Evolutionary conservation across 1,139 yeast genomes (phyloP).

Genomic region (Yamadazyma songkhlaensis): DNA sequence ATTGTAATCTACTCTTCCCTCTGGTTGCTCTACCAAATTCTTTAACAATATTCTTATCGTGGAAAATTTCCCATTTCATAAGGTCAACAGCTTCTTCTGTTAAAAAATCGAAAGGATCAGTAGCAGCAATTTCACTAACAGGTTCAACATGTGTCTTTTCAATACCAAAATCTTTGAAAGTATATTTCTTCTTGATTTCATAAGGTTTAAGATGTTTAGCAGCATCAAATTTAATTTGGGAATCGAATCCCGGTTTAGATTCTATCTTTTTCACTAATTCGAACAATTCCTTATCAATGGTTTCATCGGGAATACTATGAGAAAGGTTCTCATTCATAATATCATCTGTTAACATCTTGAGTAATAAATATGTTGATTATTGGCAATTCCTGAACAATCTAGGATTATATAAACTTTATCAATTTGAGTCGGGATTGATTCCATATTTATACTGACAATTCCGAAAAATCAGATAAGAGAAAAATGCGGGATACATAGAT

Average conservation of each 20-base stretch:
- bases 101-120: slow-evolving; percentile 28
- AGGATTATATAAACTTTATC: too few species aligned
- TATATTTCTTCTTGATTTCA: slow-evolving; percentile 7
- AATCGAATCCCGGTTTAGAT: slow-evolving; percentile 22
- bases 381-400: too few species aligned
- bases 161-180: slow-evolving; percentile 22
- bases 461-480: too few species aligned
- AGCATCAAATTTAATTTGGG: slow-evolving; percentile 24
- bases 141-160: slow-evolving; percentile 25
- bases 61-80: slow-evolving; percentile 28
- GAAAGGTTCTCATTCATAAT: slow-evolving; percentile 17
- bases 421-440: too few species aligned
- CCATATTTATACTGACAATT: too few species aligned
- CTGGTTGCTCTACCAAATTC: slow-evolving; percentile 23
- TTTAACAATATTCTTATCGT: slow-evolving; percentile 23
- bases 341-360: slow-evolving; percentile 11
- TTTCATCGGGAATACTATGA: slow-evolving; percentile 21
- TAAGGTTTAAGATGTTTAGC: slow-evolving; percentile 21
- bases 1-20: slow-evolving; percentile 20
- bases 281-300: slow-evolving; percentile 23
- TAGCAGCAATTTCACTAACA: slow-evolving; percentile 24
- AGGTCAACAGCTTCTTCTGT: slow-evolving; percentile 29
- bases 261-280: slow-evolving; percentile 17
- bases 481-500: too few species aligned
- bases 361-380: not conserved